A percentile compares a stretch with the other conserved stretches of the same genome.
phyloP scores from a whole-genome alignment of 176 grass and related monocot genomes.

The Carex cristatella region DNA sequence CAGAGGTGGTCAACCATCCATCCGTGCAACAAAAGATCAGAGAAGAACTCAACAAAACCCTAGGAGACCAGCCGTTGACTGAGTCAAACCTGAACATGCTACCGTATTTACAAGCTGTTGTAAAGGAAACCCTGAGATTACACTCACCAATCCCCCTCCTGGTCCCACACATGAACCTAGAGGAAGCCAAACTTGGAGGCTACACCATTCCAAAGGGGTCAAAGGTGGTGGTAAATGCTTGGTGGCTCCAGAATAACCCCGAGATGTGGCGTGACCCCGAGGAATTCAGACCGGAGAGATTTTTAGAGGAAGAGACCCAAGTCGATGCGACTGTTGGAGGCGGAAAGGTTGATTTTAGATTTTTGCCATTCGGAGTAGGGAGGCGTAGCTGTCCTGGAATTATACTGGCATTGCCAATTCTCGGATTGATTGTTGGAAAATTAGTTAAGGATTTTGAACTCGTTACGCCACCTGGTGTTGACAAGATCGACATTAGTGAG shows the following conservation, averaged over 20 bases:
- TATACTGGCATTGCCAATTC: slow-evolving; percentile 34
- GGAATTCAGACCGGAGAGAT: slow-evolving; percentile 29
- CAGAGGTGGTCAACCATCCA: slow-evolving; percentile 32
- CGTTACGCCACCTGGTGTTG: slow-evolving; percentile 12
- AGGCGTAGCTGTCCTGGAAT: slow-evolving; percentile 32
- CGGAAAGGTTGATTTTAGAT: slow-evolving; percentile 29
- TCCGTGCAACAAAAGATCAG: slow-evolving; percentile 24
- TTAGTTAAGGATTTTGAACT: slow-evolving; percentile 28
- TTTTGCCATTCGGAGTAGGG: slow-evolving; percentile 28
- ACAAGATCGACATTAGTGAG: slow-evolving; percentile 31
- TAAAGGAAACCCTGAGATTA: slow-evolving; percentile 33
- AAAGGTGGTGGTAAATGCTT: slow-evolving; percentile 31
- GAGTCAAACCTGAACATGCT: slow-evolving; percentile 23
- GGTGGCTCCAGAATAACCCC: slow-evolving; percentile 34
- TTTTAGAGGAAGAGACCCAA: slow-evolving; percentile 23
- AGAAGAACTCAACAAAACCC: slow-evolving; percentile 19
- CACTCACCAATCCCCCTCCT: slow-evolving; percentile 32
- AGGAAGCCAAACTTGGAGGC: slow-evolving; percentile 29
- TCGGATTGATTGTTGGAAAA: slow-evolving; percentile 22
- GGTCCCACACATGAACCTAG: slow-evolving; percentile 35
- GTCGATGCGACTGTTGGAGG: slow-evolving; percentile 18
- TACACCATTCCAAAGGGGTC: slow-evolving; percentile 29
- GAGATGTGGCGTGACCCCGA: slow-evolving; percentile 21
- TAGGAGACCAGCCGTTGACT: slow-evolving; percentile 18
- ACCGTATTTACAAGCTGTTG: slow-evolving; percentile 29